Conservation (phyloP, 2,329 filamentous ascomycete genomes). For the Trichothecium sympodiale region DNA sequence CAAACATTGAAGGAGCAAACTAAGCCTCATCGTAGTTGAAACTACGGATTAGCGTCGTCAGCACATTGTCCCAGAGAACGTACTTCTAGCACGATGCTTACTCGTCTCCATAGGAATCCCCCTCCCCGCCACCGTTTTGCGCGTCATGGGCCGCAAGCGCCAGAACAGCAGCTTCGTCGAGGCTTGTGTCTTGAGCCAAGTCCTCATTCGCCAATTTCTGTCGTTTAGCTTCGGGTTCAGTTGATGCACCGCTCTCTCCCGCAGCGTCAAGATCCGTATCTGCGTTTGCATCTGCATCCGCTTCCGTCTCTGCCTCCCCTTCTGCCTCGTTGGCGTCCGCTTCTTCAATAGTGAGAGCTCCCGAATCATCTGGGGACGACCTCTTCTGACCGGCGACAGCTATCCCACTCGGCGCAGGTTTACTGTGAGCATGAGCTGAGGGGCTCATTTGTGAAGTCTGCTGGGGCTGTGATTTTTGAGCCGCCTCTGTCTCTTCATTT, state of each 20-base stretch:
- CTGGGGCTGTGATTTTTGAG: too few relatives aligned
- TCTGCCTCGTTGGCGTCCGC: conserved; percentile 9
- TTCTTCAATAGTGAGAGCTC: conserved; percentile 1
- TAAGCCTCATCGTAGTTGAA: conserved; percentile 31
- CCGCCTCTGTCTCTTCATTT: too few relatives aligned
- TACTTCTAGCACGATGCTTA: conserved; percentile 18
- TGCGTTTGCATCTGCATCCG: conserved; percentile 9
- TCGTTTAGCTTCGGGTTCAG: conserved; percentile 27
- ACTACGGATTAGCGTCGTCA: conserved; percentile 13
- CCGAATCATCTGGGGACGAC: too few relatives aligned
- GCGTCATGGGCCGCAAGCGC: conserved; percentile 28
- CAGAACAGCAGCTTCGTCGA: conserved; percentile 38
- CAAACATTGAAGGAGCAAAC: too few relatives aligned
- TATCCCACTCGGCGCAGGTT: too few relatives aligned
- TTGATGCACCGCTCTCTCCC: conserved; percentile 1
- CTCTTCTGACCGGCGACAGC: too few relatives aligned
- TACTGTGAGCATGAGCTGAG: too few relatives aligned
- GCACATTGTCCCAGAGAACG: too few relatives aligned
- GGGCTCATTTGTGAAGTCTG: too few relatives aligned
- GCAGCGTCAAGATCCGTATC: conserved; percentile 16
- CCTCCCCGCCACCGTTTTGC: conserved; percentile 22
- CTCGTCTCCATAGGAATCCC: conserved; percentile 30
- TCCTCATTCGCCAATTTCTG: conserved; percentile 22
- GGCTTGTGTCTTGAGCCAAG: conserved; percentile 18
- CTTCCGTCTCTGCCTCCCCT: conserved; percentile 11